Evolutionary conservation across 129 eudicot genomes (phyloP), one percentile per base, ranked within the genome.

Genomic region (Sambucus nigra): DNA sequence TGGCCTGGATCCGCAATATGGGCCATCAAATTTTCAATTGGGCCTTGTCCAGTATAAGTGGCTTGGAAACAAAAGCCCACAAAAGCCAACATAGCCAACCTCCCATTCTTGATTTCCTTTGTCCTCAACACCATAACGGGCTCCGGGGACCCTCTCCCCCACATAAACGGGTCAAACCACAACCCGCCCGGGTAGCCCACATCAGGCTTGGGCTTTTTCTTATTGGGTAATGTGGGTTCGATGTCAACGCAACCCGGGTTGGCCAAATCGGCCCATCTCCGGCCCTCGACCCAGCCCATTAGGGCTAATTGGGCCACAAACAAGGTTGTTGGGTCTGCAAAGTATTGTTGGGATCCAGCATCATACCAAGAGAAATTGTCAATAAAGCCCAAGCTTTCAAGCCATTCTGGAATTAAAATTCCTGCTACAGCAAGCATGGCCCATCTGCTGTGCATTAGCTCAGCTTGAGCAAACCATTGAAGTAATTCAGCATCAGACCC

Each of bases 131-230:
- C 94, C 99, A 85, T 91, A n/a, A 82, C 89, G 0, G 94, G 94
- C 60, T 82, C 94, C 0, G 95, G 94, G 7, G 86, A 78, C 53
- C 98, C 98, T 66, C 88, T 62, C 5, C 98, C 95, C 95, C 93
- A 84, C 86, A 76, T 81, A 4, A 82, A 50, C 9, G 94, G 94
- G 55, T 89, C 95, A 25, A 91, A 91, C 83, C 82, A 91, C 59
- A 86, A 64, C 25, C 99, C 99, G 47, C 99, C 99, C 0, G 95
- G 95, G 84, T 86, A 91, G 29, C 99, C 99, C 12, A 91, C 95
- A 62, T 86, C 95, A 5, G 89, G 70, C 65, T 74, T 77, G 15
- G 87, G 94, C 38, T 72, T 81, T 68, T 50, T 77, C 74, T 53
- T 79, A 31, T 86, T 47, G 2, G 87, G 94, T 0, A 91, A n/a